These are phyloP conservation scores for Pestalotiopsis sp. DNA, from an alignment of 2,329 filamentous ascomycete genomes.

Conservation along the genomic window DNA sequence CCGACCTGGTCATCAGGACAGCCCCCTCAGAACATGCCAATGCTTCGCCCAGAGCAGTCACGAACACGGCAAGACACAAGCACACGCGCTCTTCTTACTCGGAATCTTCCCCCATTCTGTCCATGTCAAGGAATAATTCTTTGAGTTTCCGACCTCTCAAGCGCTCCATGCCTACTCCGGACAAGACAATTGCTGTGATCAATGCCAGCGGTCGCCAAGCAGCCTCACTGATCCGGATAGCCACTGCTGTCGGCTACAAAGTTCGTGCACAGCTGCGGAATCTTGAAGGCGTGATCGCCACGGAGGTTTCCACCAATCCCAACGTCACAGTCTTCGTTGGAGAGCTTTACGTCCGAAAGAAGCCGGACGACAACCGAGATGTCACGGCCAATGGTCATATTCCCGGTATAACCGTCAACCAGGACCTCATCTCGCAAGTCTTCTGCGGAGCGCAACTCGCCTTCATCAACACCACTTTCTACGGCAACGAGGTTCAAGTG, in stretches of 20 bases:
- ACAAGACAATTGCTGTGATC: slow-evolving; percentile 89
- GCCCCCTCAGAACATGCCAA: slow-evolving; percentile 28
- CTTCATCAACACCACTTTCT: slow-evolving; percentile 98
- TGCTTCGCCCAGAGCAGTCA: slow-evolving; percentile 27
- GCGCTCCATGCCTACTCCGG: slow-evolving; percentile 59
- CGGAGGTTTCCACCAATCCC: slow-evolving; percentile 79
- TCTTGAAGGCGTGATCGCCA: slow-evolving; percentile 82
- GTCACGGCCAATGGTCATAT: slow-evolving; percentile 72
- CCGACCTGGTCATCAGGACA: slow-evolving; percentile 33
- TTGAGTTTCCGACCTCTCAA: slow-evolving; percentile 63
- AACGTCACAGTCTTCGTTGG: slow-evolving; percentile 72
- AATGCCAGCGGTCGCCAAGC: slow-evolving; percentile 96
- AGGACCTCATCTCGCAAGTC: slow-evolving; percentile 72
- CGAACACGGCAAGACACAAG: slow-evolving; percentile 50
- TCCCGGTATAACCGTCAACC: slow-evolving; percentile 68
- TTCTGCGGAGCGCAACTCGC: slow-evolving; percentile 86
- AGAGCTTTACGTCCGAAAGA: slow-evolving; percentile 62
- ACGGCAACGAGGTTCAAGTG: slow-evolving; percentile 90
- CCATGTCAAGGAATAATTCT: slow-evolving; percentile 61
- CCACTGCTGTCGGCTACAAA: slow-evolving; percentile 88
- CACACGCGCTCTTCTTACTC: slow-evolving; percentile 66
- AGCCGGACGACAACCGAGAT: slow-evolving; percentile 55
- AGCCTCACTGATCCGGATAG: slow-evolving; percentile 91
- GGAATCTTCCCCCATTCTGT: slow-evolving; percentile 59
- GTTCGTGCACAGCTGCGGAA: slow-evolving; percentile 92